These are phyloP conservation scores for Colletotrichum sp. DNA, from an alignment of 2,329 filamentous ascomycete species.

Conservation along the genomic window DNA sequence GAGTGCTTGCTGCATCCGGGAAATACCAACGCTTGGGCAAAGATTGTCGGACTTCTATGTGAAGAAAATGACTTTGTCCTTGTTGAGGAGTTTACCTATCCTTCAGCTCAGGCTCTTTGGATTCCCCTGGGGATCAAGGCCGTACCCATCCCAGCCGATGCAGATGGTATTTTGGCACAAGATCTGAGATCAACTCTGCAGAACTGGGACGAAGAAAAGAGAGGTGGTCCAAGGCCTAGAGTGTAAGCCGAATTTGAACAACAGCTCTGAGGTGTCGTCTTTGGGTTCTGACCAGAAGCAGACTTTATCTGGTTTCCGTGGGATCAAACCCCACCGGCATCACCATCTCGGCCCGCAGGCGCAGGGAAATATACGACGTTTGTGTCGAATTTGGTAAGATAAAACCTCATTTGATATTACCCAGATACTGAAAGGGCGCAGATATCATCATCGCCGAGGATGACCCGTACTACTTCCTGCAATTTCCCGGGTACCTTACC, in stretches of 20 bases:
- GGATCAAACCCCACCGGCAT: slow-evolving; percentile 75
- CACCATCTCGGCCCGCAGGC: slow-evolving; percentile 61
- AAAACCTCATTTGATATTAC: slow-evolving; percentile 65
- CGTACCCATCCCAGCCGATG: slow-evolving; percentile 28
- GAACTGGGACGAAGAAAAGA: slow-evolving; percentile 24
- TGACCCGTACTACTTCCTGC: slow-evolving; percentile 44
- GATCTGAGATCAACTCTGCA: slow-evolving; percentile 22
- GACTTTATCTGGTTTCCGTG: slow-evolving; percentile 42
- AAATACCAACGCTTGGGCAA: slow-evolving; percentile 35
- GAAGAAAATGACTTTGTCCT: slow-evolving; percentile 20
- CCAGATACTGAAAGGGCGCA: slow-evolving; percentile 28
- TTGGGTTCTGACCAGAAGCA: neutral
- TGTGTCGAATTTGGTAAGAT: slow-evolving; percentile 43
- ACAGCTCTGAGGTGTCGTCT: neutral
- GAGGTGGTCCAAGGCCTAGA: slow-evolving; percentile 16
- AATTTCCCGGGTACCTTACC: slow-evolving; percentile 38
- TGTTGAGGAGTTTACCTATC: neutral
- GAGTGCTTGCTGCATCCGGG: slow-evolving; percentile 30
- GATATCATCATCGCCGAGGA: slow-evolving; percentile 67
- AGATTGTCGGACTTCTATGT: slow-evolving; percentile 28
- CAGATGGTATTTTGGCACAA: slow-evolving; percentile 26
- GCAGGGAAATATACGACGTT: slow-evolving; percentile 59
- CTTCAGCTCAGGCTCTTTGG: slow-evolving; percentile 28
- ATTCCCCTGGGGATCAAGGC: slow-evolving; percentile 29
- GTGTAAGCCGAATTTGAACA: neutral